A percentile compares a stretch with the other conserved stretches of the same genome.
Conservation (phyloP, 2,329 filamentous ascomycete species). For the Cercospora janseana region DNA sequence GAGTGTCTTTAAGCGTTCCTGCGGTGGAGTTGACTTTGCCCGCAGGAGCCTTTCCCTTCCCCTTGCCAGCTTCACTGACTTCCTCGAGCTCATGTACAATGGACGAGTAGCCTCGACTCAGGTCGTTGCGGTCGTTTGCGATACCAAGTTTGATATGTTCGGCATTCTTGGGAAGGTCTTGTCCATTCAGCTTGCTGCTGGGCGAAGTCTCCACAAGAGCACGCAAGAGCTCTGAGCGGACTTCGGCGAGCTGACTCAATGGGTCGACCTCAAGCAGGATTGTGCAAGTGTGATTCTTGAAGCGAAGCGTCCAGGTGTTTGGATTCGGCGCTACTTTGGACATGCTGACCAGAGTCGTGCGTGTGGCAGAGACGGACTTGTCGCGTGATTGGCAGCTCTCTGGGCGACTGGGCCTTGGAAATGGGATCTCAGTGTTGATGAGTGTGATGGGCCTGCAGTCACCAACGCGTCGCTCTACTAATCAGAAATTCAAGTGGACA, state of each 20-base stretch:
- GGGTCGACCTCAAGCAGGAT: slow-evolving; percentile 49
- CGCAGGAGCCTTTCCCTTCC: slow-evolving; percentile 41
- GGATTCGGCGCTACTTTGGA: slow-evolving; percentile 30
- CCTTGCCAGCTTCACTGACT: slow-evolving; percentile 33
- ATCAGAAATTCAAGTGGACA: too few species aligned
- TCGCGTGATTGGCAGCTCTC: too few species aligned
- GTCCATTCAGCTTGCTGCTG: slow-evolving; percentile 36
- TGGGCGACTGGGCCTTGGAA: too few species aligned
- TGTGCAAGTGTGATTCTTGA: slow-evolving; percentile 49
- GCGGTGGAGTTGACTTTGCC: slow-evolving; percentile 35
- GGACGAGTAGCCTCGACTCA: slow-evolving; percentile 42
- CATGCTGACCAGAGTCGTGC: slow-evolving; percentile 7
- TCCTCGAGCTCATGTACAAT: slow-evolving; percentile 30
- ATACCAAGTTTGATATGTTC: slow-evolving; percentile 44
- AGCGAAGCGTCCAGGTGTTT: slow-evolving; percentile 44
- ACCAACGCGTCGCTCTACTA: too few species aligned
- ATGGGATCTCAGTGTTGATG: too few species aligned
- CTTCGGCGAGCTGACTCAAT: slow-evolving; percentile 40
- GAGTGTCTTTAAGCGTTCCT: slow-evolving; percentile 38
- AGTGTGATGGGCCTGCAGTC: too few species aligned
- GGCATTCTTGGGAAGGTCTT: slow-evolving; percentile 41
- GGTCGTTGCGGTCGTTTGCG: slow-evolving; percentile 43
- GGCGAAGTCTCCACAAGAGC: slow-evolving; percentile 44
- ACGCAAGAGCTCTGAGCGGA: slow-evolving; percentile 45
- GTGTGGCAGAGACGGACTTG: too few species aligned